Evolutionary conservation across 2,329 filamentous ascomycete species (phyloP).

Genomic region (Alternaria infectoria): DNA sequence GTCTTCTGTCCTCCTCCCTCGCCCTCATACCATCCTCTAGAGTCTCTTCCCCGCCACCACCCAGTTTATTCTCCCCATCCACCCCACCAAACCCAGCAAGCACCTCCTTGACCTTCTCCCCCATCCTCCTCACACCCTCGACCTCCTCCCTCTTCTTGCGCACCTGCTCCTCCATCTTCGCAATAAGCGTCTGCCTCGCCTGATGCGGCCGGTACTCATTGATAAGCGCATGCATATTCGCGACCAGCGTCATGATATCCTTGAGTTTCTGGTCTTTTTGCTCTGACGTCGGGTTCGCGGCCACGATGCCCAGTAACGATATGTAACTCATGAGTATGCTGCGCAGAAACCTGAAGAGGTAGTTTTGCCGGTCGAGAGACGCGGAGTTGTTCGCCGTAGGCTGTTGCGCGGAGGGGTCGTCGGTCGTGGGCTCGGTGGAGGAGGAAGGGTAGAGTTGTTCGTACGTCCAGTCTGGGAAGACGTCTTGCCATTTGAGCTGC

Average conservation of each 20-base stretch:
- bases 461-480: conserved; percentile 75
- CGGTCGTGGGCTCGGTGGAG: not conserved
- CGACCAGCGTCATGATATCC: conserved; percentile 80
- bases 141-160: conserved; percentile 76
- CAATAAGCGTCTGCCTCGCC: conserved; percentile 83
- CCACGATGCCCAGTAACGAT: conserved; percentile 76
- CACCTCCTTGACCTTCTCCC: conserved; percentile 74
- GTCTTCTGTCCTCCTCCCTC: conserved; percentile 23
- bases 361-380: conserved; percentile 59
- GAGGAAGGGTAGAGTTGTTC: conserved; percentile 68
- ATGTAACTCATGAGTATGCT: conserved; percentile 88
- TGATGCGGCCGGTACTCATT: conserved; percentile 96
- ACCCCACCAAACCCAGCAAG: conserved; percentile 68
- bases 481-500: conserved; percentile 41
- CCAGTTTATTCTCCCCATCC: conserved; percentile 8
- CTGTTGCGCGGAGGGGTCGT: conserved; percentile 31
- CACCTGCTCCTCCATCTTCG: conserved; percentile 85
- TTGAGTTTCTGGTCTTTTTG: conserved; percentile 73
- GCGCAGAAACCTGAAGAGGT: conserved; percentile 80
- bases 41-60: conserved; percentile 9
- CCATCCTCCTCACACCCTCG: conserved; percentile 68
- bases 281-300: conserved; percentile 67
- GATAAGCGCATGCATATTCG: conserved; percentile 91
- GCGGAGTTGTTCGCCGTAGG: conserved; percentile 53
- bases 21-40: conserved; percentile 15